Evolutionary conservation across 768 basidiomycete species (phyloP).

Genomic region (Tricholoma flavovirens): DNA sequence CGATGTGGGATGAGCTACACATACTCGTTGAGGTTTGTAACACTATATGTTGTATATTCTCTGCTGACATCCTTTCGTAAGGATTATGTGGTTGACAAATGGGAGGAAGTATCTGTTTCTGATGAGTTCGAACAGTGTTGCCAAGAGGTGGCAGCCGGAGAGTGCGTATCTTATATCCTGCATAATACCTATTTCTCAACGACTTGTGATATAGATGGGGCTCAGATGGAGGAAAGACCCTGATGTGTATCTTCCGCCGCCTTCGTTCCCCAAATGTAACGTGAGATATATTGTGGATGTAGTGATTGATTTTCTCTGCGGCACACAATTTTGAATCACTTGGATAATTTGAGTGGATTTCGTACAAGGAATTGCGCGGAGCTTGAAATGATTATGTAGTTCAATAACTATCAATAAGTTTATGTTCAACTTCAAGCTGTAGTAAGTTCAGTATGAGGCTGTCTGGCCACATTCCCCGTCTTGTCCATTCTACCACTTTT

Average conservation of each 20-base stretch:
- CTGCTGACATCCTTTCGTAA: constrained; percentile 20
- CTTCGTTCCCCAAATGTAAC: constrained; percentile 49
- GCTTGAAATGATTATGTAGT: too few species aligned
- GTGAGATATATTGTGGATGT: background rate
- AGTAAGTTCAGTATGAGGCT: too few species aligned
- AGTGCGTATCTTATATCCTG: constrained; percentile 38
- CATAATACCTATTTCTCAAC: background rate
- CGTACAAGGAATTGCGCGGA: too few species aligned
- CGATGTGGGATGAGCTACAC: constrained; percentile 61
- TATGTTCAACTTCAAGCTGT: too few species aligned
- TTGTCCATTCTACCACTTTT: constrained; percentile 12
- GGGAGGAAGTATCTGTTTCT: constrained; percentile 62
- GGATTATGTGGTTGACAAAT: constrained; percentile 75
- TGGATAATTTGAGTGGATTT: too few species aligned
- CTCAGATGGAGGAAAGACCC: constrained; percentile 59
- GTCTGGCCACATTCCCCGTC: background rate
- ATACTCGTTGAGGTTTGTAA: constrained; percentile 50
- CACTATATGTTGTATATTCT: constrained; percentile 6
- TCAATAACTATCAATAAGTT: too few species aligned
- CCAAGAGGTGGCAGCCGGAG: constrained; percentile 66
- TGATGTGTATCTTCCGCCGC: constrained; percentile 62
- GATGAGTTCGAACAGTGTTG: constrained; percentile 67
- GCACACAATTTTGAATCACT: too few species aligned
- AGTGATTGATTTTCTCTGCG: too few species aligned
- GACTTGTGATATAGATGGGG: constrained; percentile 49